Conservation (phyloP, 139 green algal genomes). For the Spirogloea muscicola region DNA sequence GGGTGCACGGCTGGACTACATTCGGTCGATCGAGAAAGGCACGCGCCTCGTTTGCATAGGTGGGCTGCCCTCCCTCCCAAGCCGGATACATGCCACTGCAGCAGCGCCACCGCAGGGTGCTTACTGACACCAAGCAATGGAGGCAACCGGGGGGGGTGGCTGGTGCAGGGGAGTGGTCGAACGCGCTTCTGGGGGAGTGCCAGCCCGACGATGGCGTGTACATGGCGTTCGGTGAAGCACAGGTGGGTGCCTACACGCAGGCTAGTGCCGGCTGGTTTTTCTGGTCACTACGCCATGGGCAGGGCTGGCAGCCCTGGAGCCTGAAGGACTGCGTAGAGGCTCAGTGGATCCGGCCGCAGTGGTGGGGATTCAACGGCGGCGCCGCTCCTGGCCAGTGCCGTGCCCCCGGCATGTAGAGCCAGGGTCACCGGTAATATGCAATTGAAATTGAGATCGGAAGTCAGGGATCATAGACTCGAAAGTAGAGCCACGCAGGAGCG, state of each 20-base stretch:
- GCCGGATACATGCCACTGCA: too few species aligned
- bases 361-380: too few species aligned
- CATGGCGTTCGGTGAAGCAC: background rate
- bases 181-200: background rate
- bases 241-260: background rate
- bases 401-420: too few species aligned
- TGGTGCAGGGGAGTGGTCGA: conserved; percentile 19
- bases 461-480: too few species aligned
- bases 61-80: too few species aligned
- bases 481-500: too few species aligned
- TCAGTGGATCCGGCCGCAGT: background rate
- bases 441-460: too few species aligned
- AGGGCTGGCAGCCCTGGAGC: conserved; percentile 8
- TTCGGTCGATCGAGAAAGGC: conserved; percentile 6
- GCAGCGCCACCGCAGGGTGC: too few species aligned
- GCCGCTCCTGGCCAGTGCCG: too few species aligned
- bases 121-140: too few species aligned
- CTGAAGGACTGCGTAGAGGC: conserved; percentile 7
- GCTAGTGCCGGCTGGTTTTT: conserved; percentile 7
- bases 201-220: background rate
- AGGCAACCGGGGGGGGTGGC: too few species aligned
- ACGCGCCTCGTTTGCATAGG: conserved; percentile 23
- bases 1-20: background rate
- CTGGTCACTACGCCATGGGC: conserved; percentile 5
- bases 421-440: too few species aligned